Conservation (phyloP, 2,329 filamentous ascomycete genomes). For the Blastomyces percursus region DNA sequence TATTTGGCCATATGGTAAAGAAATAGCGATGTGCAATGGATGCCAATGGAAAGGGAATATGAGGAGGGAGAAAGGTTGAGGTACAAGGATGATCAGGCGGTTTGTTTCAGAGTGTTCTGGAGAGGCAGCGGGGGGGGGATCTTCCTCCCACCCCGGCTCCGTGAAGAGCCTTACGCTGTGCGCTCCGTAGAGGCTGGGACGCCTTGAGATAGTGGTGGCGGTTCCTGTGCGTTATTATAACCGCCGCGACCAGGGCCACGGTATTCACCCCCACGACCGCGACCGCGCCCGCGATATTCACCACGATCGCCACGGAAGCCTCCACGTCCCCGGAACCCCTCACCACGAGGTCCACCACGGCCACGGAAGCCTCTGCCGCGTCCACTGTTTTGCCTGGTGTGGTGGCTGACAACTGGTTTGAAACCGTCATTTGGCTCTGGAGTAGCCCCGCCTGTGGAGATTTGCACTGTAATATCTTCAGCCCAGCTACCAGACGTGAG, state of each 20-base stretch:
- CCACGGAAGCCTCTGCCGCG: conserved; percentile 27
- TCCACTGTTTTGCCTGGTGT: conserved; percentile 27
- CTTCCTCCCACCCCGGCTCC: neutral
- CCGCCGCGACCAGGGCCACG: conserved; percentile 28
- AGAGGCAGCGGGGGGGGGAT: neutral
- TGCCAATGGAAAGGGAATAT: conserved; percentile 1
- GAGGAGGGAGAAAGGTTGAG: neutral
- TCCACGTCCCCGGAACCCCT: conserved; percentile 28
- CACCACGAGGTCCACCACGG: conserved; percentile 24
- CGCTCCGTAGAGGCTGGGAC: neutral
- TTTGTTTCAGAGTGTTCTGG: neutral
- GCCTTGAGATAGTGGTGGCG: neutral
- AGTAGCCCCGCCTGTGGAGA: conserved; percentile 15
- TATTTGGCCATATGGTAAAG: neutral
- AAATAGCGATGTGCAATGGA: neutral
- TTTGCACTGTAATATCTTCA: conserved; percentile 58
- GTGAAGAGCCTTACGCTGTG: neutral
- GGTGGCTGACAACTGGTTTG: conserved; percentile 24
- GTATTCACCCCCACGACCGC: conserved; percentile 23
- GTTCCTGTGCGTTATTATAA: neutral
- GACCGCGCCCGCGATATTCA: conserved; percentile 29
- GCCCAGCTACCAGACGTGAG: conserved; percentile 52
- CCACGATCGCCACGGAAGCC: conserved; percentile 23
- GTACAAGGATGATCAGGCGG: neutral
- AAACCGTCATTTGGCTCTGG: conserved; percentile 22